Base-by-base conservation (phyloP, 345 rosid genomes). In the Syzygium grande region DNA sequence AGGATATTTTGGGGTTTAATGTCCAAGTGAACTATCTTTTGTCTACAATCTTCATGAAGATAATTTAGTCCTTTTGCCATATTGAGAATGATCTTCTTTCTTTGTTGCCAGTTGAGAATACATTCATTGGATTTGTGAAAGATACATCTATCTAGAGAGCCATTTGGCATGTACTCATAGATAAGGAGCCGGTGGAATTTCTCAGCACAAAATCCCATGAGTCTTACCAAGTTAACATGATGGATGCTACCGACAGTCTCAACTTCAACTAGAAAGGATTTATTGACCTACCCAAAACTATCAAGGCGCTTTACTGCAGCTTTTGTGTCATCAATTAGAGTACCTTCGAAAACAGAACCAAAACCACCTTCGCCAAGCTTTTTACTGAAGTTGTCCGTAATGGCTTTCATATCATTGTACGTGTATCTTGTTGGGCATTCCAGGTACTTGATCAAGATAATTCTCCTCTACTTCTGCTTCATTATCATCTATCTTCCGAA, bases 281-380 rank as follows among this genome's bases (percentile, higher is more conserved):
- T 87, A 55, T 88, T 88, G 30, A 89, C 86, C 59, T 89, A 63
- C 21, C 87, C 59, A 4, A 86, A 87, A 25, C 89, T 84, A 43
- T 90, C 87, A 9, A 91, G 89, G 21, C 86, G 84, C 77, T 91
- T 91, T 52, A 91, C 92, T 15, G 92, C 90, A 52, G 90, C 41
- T 85, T 17, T 84, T 5, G 73, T 85, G 34, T 91, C 86, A 52
- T 89, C 86, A 52, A 12, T 25, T 84, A 90, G 56, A 80, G 65
- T 88, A 17, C 92, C 92, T 68, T 87, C 63, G n/a, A 80, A 89
- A 2, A 91, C 92, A 5, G 86, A 80, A 29, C 93, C 92, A 30
- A 91, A 91, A 5, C 91, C 93, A 19, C 93, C 93, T 61, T 88
- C 51, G 5, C 93, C 93, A 53, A 90, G 90, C 73, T 46, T 89